A percentile compares a stretch with the other conserved stretches of the same genome.
phyloP scores from a whole-genome alignment of 1,284 basidiomycete genomes.

The Ceratobasidium sp. region DNA sequence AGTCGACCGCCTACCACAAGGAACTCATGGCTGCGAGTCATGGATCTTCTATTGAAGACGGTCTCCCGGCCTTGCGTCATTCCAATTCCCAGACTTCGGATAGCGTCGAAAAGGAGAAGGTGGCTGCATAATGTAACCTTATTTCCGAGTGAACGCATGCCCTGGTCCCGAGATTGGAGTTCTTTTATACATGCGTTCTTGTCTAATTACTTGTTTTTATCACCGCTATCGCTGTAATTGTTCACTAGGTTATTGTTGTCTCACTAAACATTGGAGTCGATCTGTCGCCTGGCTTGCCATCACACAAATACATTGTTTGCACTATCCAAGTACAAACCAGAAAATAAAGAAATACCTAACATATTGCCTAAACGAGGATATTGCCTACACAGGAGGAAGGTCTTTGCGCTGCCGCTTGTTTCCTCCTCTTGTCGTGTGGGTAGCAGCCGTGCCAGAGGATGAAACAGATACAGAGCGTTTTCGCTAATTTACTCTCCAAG shows the following conservation, averaged over 20 bases:
- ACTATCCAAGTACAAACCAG: no score
- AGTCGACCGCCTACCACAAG: constrained; percentile 54
- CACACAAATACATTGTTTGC: neutral
- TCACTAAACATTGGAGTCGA: no score
- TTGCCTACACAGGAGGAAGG: neutral
- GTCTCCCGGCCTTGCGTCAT: neutral
- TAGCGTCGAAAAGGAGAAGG: constrained; percentile 10
- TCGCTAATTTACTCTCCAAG: constrained; percentile 29
- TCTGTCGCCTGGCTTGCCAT: no score
- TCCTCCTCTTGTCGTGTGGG: constrained; percentile 57
- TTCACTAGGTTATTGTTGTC: neutral
- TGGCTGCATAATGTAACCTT: neutral
- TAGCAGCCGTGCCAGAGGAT: constrained; percentile 67
- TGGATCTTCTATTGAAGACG: neutral
- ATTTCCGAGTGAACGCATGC: neutral
- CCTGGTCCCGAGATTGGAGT: neutral
- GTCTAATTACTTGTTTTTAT: constrained; percentile 8
- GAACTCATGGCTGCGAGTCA: neutral
- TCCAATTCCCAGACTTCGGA: constrained; percentile 19
- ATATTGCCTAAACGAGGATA: neutral
- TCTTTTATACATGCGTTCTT: neutral
- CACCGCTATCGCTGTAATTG: constrained; percentile 4
- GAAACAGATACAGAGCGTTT: constrained; percentile 54
- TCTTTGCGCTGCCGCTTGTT: constrained; percentile 62
- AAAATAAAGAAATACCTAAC: neutral